Evolutionary conservation across 495 filamentous ascomycete genomes (phyloP).

Genomic region (Articulospora tetracladia): DNA sequence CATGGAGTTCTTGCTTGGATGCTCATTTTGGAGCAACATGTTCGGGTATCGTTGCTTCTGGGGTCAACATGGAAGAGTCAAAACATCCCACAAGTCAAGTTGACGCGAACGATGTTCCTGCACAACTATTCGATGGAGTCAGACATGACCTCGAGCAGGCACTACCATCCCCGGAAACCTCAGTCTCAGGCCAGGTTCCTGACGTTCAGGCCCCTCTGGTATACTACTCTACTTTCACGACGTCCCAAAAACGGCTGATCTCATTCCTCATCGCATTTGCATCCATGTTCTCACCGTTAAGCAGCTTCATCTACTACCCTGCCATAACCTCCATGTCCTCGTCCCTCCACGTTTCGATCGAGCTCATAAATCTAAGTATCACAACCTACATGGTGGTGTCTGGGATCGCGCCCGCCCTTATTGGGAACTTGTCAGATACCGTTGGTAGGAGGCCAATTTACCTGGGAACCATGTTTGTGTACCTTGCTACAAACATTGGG

Average conservation of each 20-base stretch:
- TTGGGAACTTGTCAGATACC: constrained; percentile 52
- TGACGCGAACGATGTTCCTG: no score
- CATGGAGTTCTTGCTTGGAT: no score
- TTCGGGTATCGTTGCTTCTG: no score
- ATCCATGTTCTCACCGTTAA: constrained; percentile 68
- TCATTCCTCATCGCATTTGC: constrained; percentile 55
- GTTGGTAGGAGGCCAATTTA: constrained; percentile 52
- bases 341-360: constrained; percentile 49
- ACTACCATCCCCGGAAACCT: no score
- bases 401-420: constrained; percentile 52
- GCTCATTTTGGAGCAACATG: no score
- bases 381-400: constrained; percentile 41
- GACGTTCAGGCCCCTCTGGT: no score
- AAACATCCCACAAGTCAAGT: no score
- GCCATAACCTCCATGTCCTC: constrained; percentile 51
- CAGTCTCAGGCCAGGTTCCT: no score
- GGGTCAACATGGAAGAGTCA: no score
- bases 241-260: constrained; percentile 50
- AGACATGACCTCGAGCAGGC: no score
- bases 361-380: constrained; percentile 59
- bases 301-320: constrained; percentile 69
- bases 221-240: neutral
- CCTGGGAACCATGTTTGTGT: constrained; percentile 47
- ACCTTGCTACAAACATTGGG: constrained; percentile 50
- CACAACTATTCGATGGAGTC: no score